Conservation (phyloP, 208 protist genomes). For the Tritrichomonas foetus region DNA sequence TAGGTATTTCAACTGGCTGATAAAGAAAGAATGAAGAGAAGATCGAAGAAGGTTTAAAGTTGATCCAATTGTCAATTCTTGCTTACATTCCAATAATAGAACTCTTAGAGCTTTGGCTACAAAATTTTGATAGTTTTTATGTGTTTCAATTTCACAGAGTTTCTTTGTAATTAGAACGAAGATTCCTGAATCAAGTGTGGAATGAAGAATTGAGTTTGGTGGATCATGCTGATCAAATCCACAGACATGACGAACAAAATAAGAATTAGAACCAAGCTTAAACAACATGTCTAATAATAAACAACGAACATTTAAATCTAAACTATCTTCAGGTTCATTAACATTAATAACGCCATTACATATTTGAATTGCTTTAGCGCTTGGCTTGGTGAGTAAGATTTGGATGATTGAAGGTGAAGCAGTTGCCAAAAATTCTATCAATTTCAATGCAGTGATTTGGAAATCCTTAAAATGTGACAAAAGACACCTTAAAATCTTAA, state of each 20-base stretch:
- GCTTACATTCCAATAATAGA: not conserved
- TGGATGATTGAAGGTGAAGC: not conserved
- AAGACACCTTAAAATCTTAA: not conserved
- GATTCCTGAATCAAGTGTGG: not conserved
- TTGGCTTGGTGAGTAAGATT: not conserved
- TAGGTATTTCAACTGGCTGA: not conserved
- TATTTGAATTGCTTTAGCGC: not conserved
- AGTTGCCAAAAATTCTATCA: not conserved
- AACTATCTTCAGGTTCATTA: not conserved
- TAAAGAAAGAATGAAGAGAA: not conserved
- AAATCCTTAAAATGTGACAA: not conserved
- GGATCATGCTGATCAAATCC: constrained; percentile 6
- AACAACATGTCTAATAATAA: not conserved
- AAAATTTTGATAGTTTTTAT: not conserved
- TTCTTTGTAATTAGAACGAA: not conserved
- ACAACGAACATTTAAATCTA: not conserved
- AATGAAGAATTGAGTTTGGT: not conserved
- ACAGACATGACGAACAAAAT: constrained; percentile 5
- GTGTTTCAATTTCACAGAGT: not conserved
- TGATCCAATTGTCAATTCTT: not conserved
- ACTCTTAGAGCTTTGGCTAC: not conserved
- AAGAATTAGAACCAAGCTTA: not conserved
- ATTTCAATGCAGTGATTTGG: not conserved
- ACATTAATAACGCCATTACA: not conserved
- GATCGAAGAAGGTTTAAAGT: not conserved